A percentile compares a stretch with the other conserved stretches of the same genome.
Evolutionary conservation across 2,329 filamentous ascomycete genomes (phyloP).

Genomic region (Alternaria incomplexa): DNA sequence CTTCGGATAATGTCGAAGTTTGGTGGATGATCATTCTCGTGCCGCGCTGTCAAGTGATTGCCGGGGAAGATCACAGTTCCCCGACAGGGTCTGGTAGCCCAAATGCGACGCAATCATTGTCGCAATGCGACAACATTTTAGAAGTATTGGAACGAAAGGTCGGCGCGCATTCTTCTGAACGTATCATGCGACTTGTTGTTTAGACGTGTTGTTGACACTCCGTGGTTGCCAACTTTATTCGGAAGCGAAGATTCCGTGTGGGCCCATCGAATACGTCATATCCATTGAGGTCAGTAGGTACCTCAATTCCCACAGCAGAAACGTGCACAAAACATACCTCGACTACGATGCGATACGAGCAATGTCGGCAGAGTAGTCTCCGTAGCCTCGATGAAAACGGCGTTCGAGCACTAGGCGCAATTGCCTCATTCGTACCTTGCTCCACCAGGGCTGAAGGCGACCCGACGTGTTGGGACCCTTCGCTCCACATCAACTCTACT

Average conservation of each 20-base stretch:
- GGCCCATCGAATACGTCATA: not conserved
- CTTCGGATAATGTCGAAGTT: not conserved
- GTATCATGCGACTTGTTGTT: not conserved
- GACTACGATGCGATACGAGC: not conserved
- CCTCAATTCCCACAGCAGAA: not conserved
- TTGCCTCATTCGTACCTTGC: conserved; percentile 13
- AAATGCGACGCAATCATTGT: not conserved
- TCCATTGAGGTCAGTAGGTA: too few species aligned
- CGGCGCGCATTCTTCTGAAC: not conserved
- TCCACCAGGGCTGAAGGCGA: conserved; percentile 19
- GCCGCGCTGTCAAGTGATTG: not conserved
- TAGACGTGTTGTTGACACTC: not conserved
- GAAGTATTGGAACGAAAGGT: not conserved
- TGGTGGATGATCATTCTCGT: not conserved
- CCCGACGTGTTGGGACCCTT: conserved; percentile 19
- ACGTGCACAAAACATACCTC: too few species aligned
- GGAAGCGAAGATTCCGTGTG: not conserved
- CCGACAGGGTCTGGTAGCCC: not conserved
- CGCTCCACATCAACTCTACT: conserved; percentile 9
- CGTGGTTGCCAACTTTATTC: rapidly evolving
- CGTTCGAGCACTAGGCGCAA: conserved; percentile 6
- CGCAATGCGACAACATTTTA: rapidly evolving
- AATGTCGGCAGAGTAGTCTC: conserved; percentile 9
- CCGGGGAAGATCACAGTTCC: not conserved
- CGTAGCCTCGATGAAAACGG: conserved; percentile 3